phyloP scores from a whole-genome alignment of 106 monocot species.

The Dioscorea dumetorum region DNA sequence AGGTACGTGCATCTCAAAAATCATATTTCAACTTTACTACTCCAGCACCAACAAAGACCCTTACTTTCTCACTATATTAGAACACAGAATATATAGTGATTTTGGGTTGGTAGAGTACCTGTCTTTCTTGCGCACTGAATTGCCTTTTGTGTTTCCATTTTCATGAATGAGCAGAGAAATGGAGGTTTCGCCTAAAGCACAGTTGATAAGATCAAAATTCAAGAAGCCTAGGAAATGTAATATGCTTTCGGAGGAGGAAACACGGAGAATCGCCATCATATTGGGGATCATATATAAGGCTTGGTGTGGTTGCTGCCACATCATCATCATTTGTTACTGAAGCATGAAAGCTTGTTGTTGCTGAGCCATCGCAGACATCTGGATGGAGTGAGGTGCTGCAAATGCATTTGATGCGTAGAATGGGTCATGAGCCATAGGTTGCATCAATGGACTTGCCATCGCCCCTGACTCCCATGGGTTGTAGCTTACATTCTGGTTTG shows the following conservation, averaged over 20 bases:
- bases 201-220: too few species aligned
- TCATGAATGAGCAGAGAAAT: too few species aligned
- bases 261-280: too few species aligned
- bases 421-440: conserved; percentile 45
- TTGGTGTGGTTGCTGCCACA: conserved; percentile 37
- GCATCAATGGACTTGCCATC: conserved; percentile 25
- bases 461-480: conserved; percentile 78
- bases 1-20: conserved; percentile 10
- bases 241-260: too few species aligned
- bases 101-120: not conserved
- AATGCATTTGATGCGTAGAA: conserved; percentile 57
- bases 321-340: conserved; percentile 68
- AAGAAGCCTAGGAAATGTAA: too few species aligned
- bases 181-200: too few species aligned
- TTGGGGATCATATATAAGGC: not conserved
- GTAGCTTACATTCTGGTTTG: conserved; percentile 67
- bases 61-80: conserved; percentile 1
- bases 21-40: conserved; percentile 18
- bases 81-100: not conserved
- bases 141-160: too few species aligned
- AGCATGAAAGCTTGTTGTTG: conserved; percentile 82
- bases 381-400: conserved; percentile 57
- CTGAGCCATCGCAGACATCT: conserved; percentile 86
- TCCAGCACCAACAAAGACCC: conserved; percentile 1
- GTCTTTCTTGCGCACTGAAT: not conserved